phyloP scores from a whole-genome alignment of 495 filamentous ascomycete species.

The Pyrenula aspistea region DNA sequence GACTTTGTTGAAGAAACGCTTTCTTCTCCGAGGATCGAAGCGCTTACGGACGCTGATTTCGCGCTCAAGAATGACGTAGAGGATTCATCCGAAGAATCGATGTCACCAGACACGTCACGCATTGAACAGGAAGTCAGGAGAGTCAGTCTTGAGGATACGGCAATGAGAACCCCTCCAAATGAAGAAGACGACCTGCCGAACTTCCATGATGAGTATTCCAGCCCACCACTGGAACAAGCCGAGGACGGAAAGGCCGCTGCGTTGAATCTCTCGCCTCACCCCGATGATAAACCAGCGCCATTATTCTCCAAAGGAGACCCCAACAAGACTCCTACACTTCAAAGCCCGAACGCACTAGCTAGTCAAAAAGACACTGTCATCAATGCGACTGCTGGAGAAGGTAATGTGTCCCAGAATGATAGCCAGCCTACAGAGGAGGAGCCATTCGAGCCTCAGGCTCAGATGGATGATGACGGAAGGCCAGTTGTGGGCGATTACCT shows the following conservation, averaged over 20 bases:
- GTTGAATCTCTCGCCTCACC: conserved; percentile 33
- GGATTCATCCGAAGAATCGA: conserved; percentile 2
- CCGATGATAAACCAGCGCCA: conserved; percentile 58
- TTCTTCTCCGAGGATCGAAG: conserved; percentile 40
- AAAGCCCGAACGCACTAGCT: not conserved
- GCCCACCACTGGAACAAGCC: conserved; percentile 1
- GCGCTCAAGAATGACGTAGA: conserved; percentile 10
- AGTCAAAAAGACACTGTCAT: conserved; percentile 10
- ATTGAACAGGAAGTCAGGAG: conserved; percentile 37
- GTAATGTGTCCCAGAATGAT: conserved; percentile 13
- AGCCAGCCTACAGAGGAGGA: conserved; percentile 7
- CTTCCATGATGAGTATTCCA: not conserved
- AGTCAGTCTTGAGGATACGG: conserved; percentile 37
- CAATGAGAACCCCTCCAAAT: conserved; percentile 16
- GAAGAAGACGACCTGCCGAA: conserved; percentile 1
- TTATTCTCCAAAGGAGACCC: conserved; percentile 36
- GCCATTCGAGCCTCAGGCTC: conserved; percentile 24
- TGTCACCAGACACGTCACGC: conserved; percentile 34
- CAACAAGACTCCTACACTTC: not conserved
- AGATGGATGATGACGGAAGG: conserved; percentile 53
- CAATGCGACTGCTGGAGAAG: conserved; percentile 12
- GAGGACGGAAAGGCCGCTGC: conserved; percentile 7
- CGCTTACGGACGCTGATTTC: conserved; percentile 21
- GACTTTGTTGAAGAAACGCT: conserved; percentile 63
- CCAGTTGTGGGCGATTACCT: conserved; percentile 95